Base-by-base conservation (phyloP, 148 eudicot species). In the Fagopyrum homotropicum region DNA sequence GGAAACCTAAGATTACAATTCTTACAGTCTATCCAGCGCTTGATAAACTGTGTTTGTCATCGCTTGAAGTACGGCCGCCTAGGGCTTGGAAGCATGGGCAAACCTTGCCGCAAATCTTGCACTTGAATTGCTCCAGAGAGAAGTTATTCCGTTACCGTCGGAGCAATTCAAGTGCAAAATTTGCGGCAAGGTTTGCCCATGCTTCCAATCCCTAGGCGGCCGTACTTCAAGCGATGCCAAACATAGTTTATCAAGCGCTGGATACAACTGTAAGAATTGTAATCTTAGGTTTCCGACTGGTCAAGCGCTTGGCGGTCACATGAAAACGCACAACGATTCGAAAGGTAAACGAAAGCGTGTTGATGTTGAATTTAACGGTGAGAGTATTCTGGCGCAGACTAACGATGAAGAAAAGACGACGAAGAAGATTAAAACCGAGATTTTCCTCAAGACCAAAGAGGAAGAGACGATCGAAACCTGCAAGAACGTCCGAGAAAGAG, bases 141-240 rank as follows among this genome's bases (percentile, higher is more conserved):
- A n/a, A n/a, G n/a, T n/a, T n/a, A n/a, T n/a, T 0, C 19, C 70
- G 16, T 30, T 64, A 60, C 66, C 12, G 70, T 45, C 1, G 45
- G 70, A 10, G 50, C 50, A 10, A 35, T 64, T 64, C 45, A 35
- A 64, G 11, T 84, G 86, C 76, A 84, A 84, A 73, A 81, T 78
- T 1, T 84, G 86, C 54, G 75, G 81, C 26, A 46, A 73, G 26
- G 56, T 75, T 26, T 84, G 81, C 17, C 14, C 80, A 9, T 73
- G 84, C 3, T 84, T 84, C 49, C 86, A 84, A 29, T 84, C 86
- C 0, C 72, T 84, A 3, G 86, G 86, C 8, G 86, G 84, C 43
- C 86, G 81, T 73, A 45, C 80, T 26, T 80, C 86, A 2, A 84
- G 86, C 72, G 84, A 84, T 74, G 79, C 79, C 69, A 77, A 73